Percentiles rank a stretch among this genome's conserved stretches.
Conservation (phyloP, 1,284 basidiomycete genomes). For the Tausonia pullulans region DNA sequence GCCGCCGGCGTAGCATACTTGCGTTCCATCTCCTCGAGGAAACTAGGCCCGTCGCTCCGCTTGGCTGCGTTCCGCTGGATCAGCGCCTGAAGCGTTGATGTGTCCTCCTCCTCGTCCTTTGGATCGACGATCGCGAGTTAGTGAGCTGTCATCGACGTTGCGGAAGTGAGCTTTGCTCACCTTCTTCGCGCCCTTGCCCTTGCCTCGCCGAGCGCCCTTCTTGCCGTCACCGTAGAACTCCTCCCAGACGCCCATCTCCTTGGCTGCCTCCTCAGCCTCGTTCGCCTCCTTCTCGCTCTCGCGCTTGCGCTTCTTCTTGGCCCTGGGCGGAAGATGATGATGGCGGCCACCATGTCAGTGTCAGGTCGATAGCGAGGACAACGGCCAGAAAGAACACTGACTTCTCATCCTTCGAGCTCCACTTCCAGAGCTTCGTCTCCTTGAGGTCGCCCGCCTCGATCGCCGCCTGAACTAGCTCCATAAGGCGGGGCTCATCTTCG, state of each 20-base stretch:
- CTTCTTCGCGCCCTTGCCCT: slow-evolving; percentile 28
- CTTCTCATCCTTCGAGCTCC: slow-evolving; percentile 60
- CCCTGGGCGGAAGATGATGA: no score
- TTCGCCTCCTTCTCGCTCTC: slow-evolving; percentile 63
- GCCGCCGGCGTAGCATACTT: background rate
- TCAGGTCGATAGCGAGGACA: slow-evolving; percentile 41
- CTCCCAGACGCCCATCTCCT: slow-evolving; percentile 85
- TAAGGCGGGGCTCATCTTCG: slow-evolving; percentile 72
- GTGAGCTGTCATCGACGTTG: background rate
- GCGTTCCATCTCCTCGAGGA: slow-evolving; percentile 4
- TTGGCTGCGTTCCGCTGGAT: slow-evolving; percentile 11
- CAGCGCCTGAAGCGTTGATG: slow-evolving; percentile 5
- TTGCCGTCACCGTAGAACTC: slow-evolving; percentile 83
- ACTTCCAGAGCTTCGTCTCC: slow-evolving; percentile 52
- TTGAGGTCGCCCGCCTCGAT: slow-evolving; percentile 51
- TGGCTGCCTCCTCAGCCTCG: slow-evolving; percentile 75
- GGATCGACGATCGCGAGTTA: background rate
- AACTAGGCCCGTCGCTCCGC: background rate
- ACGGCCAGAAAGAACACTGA: slow-evolving; percentile 40
- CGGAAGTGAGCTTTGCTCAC: background rate
- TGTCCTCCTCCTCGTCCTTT: slow-evolving; percentile 9
- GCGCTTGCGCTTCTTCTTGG: slow-evolving; percentile 52
- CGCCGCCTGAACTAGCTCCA: slow-evolving; percentile 54
- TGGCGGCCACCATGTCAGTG: no score
- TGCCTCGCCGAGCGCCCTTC: slow-evolving; percentile 28